Percentiles rank a stretch among this genome's conserved stretches.
These are phyloP conservation scores for Dendrothele bispora DNA, from an alignment of 768 basidiomycete species.

Conservation along the genomic window DNA sequence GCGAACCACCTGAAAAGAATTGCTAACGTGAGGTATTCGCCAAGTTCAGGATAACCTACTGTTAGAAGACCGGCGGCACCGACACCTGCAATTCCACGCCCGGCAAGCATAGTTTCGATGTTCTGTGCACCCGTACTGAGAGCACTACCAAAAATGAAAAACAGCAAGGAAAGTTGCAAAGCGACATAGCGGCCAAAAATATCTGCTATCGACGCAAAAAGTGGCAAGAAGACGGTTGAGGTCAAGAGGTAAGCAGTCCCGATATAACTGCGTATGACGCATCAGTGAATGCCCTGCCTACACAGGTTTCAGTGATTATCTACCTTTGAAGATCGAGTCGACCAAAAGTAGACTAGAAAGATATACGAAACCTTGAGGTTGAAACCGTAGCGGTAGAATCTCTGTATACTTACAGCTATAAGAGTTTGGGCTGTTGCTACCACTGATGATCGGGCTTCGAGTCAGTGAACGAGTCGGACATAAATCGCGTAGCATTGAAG, in stretches of 20 bases:
- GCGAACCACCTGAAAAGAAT: constrained; percentile 44
- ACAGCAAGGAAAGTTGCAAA: constrained; percentile 40
- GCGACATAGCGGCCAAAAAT: constrained; percentile 50
- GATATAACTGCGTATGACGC: constrained; percentile 41
- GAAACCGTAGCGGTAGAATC: neutral
- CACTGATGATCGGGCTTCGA: too few relatives aligned
- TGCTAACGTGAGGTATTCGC: too few relatives aligned
- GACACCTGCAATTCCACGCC: constrained; percentile 48
- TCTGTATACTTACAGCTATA: constrained; percentile 40
- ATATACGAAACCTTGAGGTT: too few relatives aligned
- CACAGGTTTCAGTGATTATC: too few relatives aligned
- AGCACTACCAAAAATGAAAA: constrained; percentile 47
- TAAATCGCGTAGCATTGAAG: too few relatives aligned
- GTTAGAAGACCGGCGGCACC: constrained; percentile 46
- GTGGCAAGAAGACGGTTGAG: constrained; percentile 51
- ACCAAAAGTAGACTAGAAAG: too few relatives aligned
- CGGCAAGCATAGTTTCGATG: constrained; percentile 45
- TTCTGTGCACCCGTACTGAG: constrained; percentile 46
- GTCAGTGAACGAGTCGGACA: too few relatives aligned
- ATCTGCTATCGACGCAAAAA: constrained; percentile 50
- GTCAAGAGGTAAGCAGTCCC: constrained; percentile 52
- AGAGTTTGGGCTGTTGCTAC: constrained; percentile 53
- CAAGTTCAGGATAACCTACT: too few relatives aligned
- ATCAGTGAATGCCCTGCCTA: too few relatives aligned
- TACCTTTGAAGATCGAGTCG: too few relatives aligned